Percentiles rank a stretch among this genome's conserved stretches.
phyloP scores from a whole-genome alignment of 2,329 filamentous ascomycete species.

The Cercospora sp. region DNA sequence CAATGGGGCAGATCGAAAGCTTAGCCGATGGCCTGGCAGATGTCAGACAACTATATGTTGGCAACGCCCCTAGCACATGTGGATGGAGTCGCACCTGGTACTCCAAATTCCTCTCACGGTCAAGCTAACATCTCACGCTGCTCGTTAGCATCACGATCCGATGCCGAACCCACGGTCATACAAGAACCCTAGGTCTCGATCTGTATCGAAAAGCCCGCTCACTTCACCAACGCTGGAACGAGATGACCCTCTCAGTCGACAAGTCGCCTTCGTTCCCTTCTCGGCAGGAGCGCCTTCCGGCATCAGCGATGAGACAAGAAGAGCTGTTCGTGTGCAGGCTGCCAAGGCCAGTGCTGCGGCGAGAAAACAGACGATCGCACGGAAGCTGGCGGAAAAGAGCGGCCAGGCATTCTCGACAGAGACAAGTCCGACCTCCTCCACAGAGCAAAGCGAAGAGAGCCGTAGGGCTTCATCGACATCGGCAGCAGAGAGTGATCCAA shows the following conservation, averaged over 20 bases:
- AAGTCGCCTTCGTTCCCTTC: conserved; percentile 30
- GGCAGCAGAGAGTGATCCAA: conserved; percentile 11
- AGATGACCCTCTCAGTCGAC: conserved; percentile 18
- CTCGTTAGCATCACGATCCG: neutral
- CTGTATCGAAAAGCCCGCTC: conserved; percentile 20
- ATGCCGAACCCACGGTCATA: conserved; percentile 17
- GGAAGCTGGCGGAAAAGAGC: conserved; percentile 19
- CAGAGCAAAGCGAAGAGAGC: conserved; percentile 18
- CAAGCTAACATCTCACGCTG: neutral
- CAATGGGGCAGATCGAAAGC: conserved; percentile 19
- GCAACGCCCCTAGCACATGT: neutral
- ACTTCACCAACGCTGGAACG: conserved; percentile 17
- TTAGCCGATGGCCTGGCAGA: conserved; percentile 17
- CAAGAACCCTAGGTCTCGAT: conserved; percentile 15
- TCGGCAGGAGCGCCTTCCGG: conserved; percentile 24
- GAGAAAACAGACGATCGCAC: conserved; percentile 26
- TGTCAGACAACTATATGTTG: conserved; percentile 17
- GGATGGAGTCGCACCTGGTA: neutral
- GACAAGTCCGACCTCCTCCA: conserved; percentile 13
- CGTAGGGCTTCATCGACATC: conserved; percentile 19
- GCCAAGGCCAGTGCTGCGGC: conserved; percentile 26
- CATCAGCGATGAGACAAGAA: conserved; percentile 25
- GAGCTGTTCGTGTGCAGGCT: conserved; percentile 28
- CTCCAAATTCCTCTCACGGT: neutral
- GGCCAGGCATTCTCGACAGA: conserved; percentile 10